A percentile compares a stretch with the other conserved stretches of the same genome.
Conservation (phyloP, 441 rosid species). For the Bruguiera hainesii region DNA sequence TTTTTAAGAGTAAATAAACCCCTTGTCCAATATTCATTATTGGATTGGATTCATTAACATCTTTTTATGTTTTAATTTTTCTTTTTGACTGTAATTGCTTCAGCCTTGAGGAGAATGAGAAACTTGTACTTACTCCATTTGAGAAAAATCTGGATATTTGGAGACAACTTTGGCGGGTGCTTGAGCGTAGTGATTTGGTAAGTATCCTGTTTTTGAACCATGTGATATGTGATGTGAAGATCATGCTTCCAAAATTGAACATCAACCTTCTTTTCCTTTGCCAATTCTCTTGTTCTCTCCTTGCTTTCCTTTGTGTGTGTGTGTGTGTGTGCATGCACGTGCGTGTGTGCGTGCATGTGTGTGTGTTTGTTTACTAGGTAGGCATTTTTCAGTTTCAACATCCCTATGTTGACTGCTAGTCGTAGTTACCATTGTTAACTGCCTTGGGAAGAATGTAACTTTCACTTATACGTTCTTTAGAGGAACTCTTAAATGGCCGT, state of each 20-base stretch:
- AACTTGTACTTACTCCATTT: slow-evolving; percentile 86
- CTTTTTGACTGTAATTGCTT: slow-evolving; percentile 14
- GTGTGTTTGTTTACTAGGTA: not conserved
- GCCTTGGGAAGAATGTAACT: not conserved
- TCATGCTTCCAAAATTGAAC: slow-evolving; percentile 4
- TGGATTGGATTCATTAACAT: not conserved
- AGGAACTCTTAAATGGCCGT: too few relatives aligned
- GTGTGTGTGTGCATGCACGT: not conserved
- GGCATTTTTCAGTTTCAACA: not conserved
- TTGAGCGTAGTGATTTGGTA: slow-evolving; percentile 96
- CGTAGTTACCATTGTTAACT: not conserved
- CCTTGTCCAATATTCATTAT: not conserved
- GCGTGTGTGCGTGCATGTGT: not conserved
- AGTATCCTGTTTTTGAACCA: slow-evolving; percentile 13
- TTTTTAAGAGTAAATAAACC: not conserved
- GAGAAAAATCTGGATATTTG: slow-evolving; percentile 96
- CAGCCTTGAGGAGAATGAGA: slow-evolving; percentile 96
- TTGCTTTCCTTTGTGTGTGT: not conserved
- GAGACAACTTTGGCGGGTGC: slow-evolving; percentile 99
- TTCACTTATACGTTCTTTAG: too few relatives aligned
- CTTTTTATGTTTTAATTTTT: slow-evolving; percentile 6
- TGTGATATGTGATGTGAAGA: not conserved
- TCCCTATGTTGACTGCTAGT: not conserved
- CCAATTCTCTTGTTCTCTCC: not conserved
- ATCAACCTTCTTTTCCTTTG: not conserved